phyloP scores from a whole-genome alignment of 1,139 yeast genomes.

The Sugiyamaella castrensis region DNA sequence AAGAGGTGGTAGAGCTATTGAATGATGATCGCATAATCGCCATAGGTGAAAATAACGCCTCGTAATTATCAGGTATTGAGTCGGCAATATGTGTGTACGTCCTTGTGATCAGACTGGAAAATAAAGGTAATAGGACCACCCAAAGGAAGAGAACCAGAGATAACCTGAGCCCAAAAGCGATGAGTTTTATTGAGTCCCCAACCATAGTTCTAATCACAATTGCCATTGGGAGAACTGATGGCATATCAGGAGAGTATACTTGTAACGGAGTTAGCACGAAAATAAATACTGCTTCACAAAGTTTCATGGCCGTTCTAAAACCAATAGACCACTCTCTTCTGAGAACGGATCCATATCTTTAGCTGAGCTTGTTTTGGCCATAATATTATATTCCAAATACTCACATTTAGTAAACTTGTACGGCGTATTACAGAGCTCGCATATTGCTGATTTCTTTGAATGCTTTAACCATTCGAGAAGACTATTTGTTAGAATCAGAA shows the following conservation, averaged over 20 bases:
- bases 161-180: constrained; percentile 18
- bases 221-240: constrained; percentile 56
- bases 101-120: constrained; percentile 20
- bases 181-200: constrained; percentile 21
- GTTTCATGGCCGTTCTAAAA: no score
- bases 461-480: constrained; percentile 81
- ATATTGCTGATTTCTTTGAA: constrained; percentile 57
- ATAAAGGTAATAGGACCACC: constrained; percentile 26
- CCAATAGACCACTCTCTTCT: no score
- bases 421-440: constrained; percentile 86
- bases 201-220: constrained; percentile 38
- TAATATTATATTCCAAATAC: not conserved
- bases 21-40: not conserved
- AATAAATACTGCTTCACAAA: no score
- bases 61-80: constrained; percentile 22
- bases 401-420: constrained; percentile 60
- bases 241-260: constrained; percentile 68
- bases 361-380: no score
- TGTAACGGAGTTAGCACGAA: not conserved
- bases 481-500: constrained; percentile 24
- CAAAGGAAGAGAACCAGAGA: constrained; percentile 24
- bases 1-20: constrained; percentile 1
- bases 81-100: constrained; percentile 27
- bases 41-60: constrained; percentile 10
- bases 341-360: no score